phyloP scores from a whole-genome alignment of 805 yeast genomes.

The Nakazawaea peltata region DNA sequence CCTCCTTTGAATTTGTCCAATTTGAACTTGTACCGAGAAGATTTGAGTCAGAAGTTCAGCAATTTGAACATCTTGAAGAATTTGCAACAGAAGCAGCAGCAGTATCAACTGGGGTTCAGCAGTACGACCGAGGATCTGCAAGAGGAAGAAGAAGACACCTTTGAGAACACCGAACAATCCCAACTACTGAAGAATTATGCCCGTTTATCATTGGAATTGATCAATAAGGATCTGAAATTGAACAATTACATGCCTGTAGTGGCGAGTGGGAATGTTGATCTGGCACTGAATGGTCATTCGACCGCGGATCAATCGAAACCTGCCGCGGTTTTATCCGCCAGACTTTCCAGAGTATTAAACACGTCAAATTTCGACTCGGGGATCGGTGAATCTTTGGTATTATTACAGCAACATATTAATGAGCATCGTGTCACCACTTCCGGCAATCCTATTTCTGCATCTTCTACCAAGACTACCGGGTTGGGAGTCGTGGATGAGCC shows the following conservation, averaged over 20 bases:
- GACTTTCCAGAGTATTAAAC: slow-evolving; percentile 44
- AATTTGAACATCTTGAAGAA: slow-evolving; percentile 23
- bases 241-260: background rate
- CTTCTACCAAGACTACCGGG: no score
- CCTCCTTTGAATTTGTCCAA: slow-evolving; percentile 30
- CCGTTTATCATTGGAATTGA: slow-evolving; percentile 31
- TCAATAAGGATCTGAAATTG: slow-evolving; percentile 13
- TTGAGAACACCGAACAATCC: slow-evolving; percentile 7
- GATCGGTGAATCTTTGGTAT: slow-evolving; percentile 20
- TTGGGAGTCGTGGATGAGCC: no score
- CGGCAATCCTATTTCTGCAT: no score
- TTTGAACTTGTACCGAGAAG: slow-evolving; percentile 24
- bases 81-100: slow-evolving; percentile 12
- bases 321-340: slow-evolving; percentile 24
- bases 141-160: slow-evolving; percentile 4
- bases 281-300: background rate
- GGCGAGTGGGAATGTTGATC: no score
- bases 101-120: no score
- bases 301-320: slow-evolving; percentile 4
- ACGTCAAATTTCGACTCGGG: slow-evolving; percentile 32
- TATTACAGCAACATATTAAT: slow-evolving; percentile 21
- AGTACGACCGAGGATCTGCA: background rate
- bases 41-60: slow-evolving; percentile 28
- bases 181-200: slow-evolving; percentile 41
- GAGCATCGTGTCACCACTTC: no score